Evolutionary conservation across 306 rosid genomes (phyloP), one percentile per base, ranked within the genome.

Genomic region (Pueraria montana): DNA sequence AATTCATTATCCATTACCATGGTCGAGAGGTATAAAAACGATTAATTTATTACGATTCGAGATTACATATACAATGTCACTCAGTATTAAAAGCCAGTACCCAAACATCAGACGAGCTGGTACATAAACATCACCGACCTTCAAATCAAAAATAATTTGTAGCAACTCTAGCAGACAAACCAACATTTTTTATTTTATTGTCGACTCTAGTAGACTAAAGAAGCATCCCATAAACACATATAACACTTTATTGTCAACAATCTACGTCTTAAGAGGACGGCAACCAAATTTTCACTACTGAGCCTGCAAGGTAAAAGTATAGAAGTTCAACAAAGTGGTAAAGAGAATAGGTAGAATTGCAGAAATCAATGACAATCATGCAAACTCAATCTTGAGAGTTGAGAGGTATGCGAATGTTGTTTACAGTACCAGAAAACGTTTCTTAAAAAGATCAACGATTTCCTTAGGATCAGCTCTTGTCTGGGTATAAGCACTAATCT

Each of bases 401-500:
- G 24, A 38, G 32, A 21, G 9, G 49, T 21, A 32, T 70, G 49
- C 16, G 58, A 13, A 62, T 20, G 49, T 36, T 67, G 18, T 21
- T 20, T 42, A 59, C 18, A 3, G n/a, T 87, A 91, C 98, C 97
- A 87, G 10, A 52, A 87, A 80, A 12, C 83, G 88, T 64, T 80
- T 87, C 87, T 84, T 91, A 91, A 77, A 94, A 64, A 2, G 0
- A 13, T 74, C 89, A n/a, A 91, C 82, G 5, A 78, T 11, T 77
- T 89, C 87, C 27, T 72, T 43, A 11, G 93, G 91, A 83, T 92
- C 89, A 14, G 16, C 20, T 82, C 86, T 90, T 50, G 95, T 91
- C 67, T 75, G 82, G 79, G 89, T 86, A 66, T 92, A 94, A 43
- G 93, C 94, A 69, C 85, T 89, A 48, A 89, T 85, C 87, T 89